phyloP scores from a whole-genome alignment of 2,329 filamentous ascomycete genomes.

The Colletotrichum destructivum region DNA sequence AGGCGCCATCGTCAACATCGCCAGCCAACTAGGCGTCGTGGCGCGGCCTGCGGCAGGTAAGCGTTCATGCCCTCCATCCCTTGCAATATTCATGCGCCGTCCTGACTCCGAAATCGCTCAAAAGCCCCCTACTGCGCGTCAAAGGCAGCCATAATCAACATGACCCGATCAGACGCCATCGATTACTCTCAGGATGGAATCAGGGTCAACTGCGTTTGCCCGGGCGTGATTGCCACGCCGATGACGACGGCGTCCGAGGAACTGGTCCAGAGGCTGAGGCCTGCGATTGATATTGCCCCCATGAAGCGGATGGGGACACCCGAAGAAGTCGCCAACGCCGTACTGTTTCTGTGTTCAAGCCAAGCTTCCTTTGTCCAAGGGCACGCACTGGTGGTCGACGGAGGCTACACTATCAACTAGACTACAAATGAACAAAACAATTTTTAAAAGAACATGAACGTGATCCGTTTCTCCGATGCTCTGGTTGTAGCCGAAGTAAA shows the following conservation, averaged over 20 bases:
- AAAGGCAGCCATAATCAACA: slow-evolving; percentile 71
- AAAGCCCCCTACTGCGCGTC: slow-evolving; percentile 70
- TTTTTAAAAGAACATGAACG: too few relatives aligned
- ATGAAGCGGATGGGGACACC: slow-evolving; percentile 66
- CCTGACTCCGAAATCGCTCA: too few relatives aligned
- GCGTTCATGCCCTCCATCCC: slow-evolving; percentile 41
- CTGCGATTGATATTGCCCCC: slow-evolving; percentile 62
- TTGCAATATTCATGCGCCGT: too few relatives aligned
- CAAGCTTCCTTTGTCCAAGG: slow-evolving; percentile 67
- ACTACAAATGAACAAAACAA: too few relatives aligned
- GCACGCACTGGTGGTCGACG: slow-evolving; percentile 67
- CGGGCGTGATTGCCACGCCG: slow-evolving; percentile 72
- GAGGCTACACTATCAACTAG: slow-evolving; percentile 66
- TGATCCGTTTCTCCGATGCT: too few relatives aligned
- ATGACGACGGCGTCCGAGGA: slow-evolving; percentile 60
- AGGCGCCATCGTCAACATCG: slow-evolving; percentile 67
- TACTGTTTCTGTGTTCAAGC: slow-evolving; percentile 64
- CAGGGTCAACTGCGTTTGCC: slow-evolving; percentile 72
- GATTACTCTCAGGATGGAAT: slow-evolving; percentile 64
- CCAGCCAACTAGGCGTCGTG: slow-evolving; percentile 67
- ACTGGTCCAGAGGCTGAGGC: slow-evolving; percentile 55
- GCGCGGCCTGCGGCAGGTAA: slow-evolving; percentile 60
- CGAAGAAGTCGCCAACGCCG: slow-evolving; percentile 64
- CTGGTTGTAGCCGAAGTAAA: too few relatives aligned
- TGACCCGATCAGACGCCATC: slow-evolving; percentile 71